These are phyloP conservation scores for Hypoxylon lenormandii DNA, from an alignment of 495 filamentous ascomycete genomes.

Conservation along the genomic window DNA sequence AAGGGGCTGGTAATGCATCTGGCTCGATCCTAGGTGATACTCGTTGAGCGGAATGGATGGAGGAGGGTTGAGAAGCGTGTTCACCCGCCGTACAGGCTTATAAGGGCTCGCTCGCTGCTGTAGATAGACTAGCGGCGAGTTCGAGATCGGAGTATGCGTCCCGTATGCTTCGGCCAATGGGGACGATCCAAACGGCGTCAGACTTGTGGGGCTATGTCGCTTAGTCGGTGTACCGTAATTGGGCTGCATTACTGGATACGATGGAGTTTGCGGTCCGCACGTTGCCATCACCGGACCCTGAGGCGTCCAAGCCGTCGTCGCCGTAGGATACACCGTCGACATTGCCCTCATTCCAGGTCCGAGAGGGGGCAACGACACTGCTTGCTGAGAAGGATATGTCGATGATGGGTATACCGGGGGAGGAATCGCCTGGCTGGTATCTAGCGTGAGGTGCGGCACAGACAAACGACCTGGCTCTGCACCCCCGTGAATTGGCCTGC, in stretches of 20 bases:
- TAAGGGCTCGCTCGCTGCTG: conserved; percentile 84
- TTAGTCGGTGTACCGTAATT: conserved; percentile 61
- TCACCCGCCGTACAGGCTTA: conserved; percentile 86
- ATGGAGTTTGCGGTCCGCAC: conserved; percentile 51
- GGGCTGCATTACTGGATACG: conserved; percentile 33
- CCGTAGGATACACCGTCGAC: conserved; percentile 60
- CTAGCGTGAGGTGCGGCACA: conserved; percentile 60
- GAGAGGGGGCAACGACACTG: conserved; percentile 60
- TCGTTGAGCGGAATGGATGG: conserved; percentile 82
- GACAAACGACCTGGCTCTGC: conserved; percentile 52
- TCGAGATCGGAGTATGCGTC: conserved; percentile 66
- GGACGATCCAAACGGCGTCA: conserved; percentile 58
- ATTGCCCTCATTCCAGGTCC: conserved; percentile 61
- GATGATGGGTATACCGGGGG: conserved; percentile 34
- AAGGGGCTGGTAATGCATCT: conserved; percentile 97
- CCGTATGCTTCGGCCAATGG: conserved; percentile 64
- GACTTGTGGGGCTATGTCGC: conserved; percentile 52
- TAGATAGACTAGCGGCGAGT: conserved; percentile 70
- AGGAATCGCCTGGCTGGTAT: conserved; percentile 51
- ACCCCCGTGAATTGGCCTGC: conserved; percentile 46
- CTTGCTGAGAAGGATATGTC: conserved; percentile 53
- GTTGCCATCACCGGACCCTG: conserved; percentile 51
- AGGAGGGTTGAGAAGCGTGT: conserved; percentile 88
- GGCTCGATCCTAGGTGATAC: conserved; percentile 73
- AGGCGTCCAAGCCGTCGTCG: conserved; percentile 50